Percentiles rank a stretch among this genome's conserved stretches.
Conservation (phyloP, 148 eudicot genomes). For the Diospyros kaki region DNA sequence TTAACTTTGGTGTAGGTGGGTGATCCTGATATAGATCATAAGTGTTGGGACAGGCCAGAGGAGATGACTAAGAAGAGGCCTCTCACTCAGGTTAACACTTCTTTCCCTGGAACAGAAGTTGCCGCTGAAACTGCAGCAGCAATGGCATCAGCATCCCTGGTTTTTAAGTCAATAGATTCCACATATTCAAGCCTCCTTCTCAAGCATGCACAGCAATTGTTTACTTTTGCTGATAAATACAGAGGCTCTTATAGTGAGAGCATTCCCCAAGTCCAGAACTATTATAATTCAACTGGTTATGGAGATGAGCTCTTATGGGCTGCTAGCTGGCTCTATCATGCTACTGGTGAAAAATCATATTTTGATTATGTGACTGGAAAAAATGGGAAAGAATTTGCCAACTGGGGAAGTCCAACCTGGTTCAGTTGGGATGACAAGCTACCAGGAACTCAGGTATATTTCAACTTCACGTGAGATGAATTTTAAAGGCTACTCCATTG, state of each 20-base stretch:
- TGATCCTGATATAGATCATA: slow-evolving; percentile 68
- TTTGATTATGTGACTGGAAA: slow-evolving; percentile 54
- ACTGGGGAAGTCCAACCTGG: slow-evolving; percentile 81
- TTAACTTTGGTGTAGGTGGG: slow-evolving; percentile 51
- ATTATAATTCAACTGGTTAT: slow-evolving; percentile 79
- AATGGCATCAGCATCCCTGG: slow-evolving; percentile 89
- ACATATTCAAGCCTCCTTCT: slow-evolving; percentile 60
- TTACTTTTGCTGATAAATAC: slow-evolving; percentile 63
- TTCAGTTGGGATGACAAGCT: slow-evolving; percentile 96
- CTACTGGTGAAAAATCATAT: slow-evolving; percentile 59
- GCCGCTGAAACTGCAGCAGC: slow-evolving; percentile 98
- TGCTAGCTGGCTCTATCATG: slow-evolving; percentile 93
- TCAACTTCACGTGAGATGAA: neutral
- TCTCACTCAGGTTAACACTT: slow-evolving; percentile 54
- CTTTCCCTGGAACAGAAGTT: slow-evolving; percentile 83
- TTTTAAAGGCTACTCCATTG: neutral
- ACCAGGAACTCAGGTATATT: slow-evolving; percentile 78
- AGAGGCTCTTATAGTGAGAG: slow-evolving; percentile 65
- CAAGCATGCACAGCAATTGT: slow-evolving; percentile 68
- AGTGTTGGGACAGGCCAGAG: slow-evolving; percentile 95
- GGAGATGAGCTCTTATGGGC: slow-evolving; percentile 98
- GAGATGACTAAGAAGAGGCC: slow-evolving; percentile 68
- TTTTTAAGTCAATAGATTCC: slow-evolving; percentile 55
- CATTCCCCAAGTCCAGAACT: slow-evolving; percentile 66
- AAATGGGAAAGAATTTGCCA: slow-evolving; percentile 60